Percentiles rank a stretch among this genome's conserved stretches.
Conservation (phyloP, 2,329 filamentous ascomycete genomes). For the Trichoderma hamatum region DNA sequence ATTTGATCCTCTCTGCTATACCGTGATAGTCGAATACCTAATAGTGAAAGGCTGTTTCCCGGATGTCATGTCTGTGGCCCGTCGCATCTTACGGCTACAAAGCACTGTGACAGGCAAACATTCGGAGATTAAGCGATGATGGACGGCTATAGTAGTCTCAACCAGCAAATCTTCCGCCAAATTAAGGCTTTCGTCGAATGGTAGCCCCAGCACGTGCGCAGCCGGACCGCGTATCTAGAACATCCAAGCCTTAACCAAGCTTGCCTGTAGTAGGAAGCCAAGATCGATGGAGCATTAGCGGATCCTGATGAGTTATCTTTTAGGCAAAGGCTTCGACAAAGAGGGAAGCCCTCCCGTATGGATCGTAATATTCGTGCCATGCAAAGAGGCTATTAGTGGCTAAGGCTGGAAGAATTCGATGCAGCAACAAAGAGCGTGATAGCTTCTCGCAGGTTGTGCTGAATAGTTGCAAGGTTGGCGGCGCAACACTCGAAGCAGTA, state of each 20-base stretch:
- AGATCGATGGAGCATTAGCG: no score
- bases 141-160: background rate
- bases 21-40: background rate
- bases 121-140: background rate
- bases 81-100: background rate
- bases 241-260: background rate
- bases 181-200: background rate
- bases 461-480: background rate
- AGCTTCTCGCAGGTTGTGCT: background rate
- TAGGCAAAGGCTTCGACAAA: no score
- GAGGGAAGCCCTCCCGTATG: no score
- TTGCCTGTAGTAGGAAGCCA: background rate
- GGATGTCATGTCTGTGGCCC: background rate
- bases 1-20: background rate
- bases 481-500: background rate
- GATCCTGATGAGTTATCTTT: no score
- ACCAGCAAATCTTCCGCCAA: background rate
- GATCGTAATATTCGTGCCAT: no score
- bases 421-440: background rate
- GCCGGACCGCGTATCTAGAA: background rate
- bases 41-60: background rate
- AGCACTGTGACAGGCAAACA: slow-evolving; percentile 14
- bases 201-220: background rate
- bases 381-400: no score
- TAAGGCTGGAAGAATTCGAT: background rate